These are phyloP conservation scores for Fusarium foetens DNA, from an alignment of 2,329 filamentous ascomycete species.

Conservation along the genomic window DNA sequence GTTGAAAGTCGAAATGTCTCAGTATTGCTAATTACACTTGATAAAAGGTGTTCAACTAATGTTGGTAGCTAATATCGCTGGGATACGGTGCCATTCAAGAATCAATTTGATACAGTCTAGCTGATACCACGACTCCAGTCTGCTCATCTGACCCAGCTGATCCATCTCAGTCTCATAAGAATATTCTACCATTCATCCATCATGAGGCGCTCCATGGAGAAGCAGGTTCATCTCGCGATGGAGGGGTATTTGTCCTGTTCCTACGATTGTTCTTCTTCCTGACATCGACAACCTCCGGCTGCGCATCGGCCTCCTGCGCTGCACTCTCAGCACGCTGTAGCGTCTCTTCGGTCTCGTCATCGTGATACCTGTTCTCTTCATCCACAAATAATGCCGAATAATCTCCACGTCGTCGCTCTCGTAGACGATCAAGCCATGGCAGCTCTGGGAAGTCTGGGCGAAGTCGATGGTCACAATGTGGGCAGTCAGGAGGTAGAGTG, in stretches of 20 bases:
- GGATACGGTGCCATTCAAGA: not conserved
- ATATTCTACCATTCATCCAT: not conserved
- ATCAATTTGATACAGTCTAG: not conserved
- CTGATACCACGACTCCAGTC: not conserved
- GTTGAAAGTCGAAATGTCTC: not conserved
- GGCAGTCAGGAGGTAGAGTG: conserved; percentile 53
- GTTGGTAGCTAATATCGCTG: not conserved
- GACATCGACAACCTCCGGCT: conserved; percentile 39
- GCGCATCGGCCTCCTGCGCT: conserved; percentile 13
- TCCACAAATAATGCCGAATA: conserved; percentile 39
- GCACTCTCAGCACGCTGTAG: not conserved
- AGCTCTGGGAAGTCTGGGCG: conserved; percentile 52
- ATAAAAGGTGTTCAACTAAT: not conserved
- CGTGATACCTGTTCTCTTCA: conserved; percentile 43
- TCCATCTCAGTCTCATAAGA: not conserved
- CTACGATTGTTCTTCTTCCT: conserved; percentile 40
- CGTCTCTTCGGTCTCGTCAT: conserved; percentile 39
- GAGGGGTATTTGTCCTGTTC: conserved; percentile 35
- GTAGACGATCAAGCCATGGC: conserved; percentile 48
- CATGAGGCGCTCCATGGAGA: conserved; percentile 28
- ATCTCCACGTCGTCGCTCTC: conserved; percentile 23
- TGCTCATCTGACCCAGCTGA: not conserved
- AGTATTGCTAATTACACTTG: not conserved
- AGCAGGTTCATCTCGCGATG: conserved; percentile 32
- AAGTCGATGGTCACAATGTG: conserved; percentile 53